phyloP scores from a whole-genome alignment of 768 basidiomycete species.

The Pleurotus sapidus region DNA sequence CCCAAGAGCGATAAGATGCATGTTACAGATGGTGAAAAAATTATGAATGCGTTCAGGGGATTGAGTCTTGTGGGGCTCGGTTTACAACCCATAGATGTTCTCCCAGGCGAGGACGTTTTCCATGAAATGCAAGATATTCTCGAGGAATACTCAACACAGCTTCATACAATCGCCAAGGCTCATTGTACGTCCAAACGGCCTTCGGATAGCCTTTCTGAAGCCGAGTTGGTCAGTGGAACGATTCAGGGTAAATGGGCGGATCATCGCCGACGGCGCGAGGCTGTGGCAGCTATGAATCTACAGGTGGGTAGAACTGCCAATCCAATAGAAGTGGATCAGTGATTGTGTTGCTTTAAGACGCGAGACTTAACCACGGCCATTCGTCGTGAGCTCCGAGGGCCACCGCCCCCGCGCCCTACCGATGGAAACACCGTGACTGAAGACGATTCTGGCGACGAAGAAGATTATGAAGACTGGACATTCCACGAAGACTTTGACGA shows the following conservation, averaged over 20 bases:
- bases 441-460: slow-evolving; percentile 24
- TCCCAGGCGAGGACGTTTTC: slow-evolving; percentile 21
- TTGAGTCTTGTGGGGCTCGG: slow-evolving; percentile 28
- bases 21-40: slow-evolving; percentile 12
- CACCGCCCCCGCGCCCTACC: slow-evolving; percentile 11
- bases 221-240: slow-evolving; percentile 42
- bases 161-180: slow-evolving; percentile 29
- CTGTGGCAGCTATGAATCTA: slow-evolving; percentile 39
- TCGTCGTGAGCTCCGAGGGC: slow-evolving; percentile 24
- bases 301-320: slow-evolving; percentile 26
- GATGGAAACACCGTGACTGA: slow-evolving; percentile 8
- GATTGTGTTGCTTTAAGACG: slow-evolving; percentile 22
- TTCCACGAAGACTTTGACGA: slow-evolving; percentile 24
- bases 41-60: slow-evolving; percentile 21
- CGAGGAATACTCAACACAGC: slow-evolving; percentile 30
- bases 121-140: slow-evolving; percentile 35
- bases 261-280: slow-evolving; percentile 36
- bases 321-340: not conserved
- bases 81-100: slow-evolving; percentile 19
- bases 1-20: slow-evolving; percentile 15
- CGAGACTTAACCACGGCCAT: slow-evolving; percentile 34
- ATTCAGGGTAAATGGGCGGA: slow-evolving; percentile 42
- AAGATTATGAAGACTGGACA: slow-evolving; percentile 21
- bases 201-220: slow-evolving; percentile 32
- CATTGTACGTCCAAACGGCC: slow-evolving; percentile 35